Evolutionary conservation across 805 yeast species (phyloP), one percentile per base, ranked within the genome.

Genomic region (Blastobotrys peoriensis): DNA sequence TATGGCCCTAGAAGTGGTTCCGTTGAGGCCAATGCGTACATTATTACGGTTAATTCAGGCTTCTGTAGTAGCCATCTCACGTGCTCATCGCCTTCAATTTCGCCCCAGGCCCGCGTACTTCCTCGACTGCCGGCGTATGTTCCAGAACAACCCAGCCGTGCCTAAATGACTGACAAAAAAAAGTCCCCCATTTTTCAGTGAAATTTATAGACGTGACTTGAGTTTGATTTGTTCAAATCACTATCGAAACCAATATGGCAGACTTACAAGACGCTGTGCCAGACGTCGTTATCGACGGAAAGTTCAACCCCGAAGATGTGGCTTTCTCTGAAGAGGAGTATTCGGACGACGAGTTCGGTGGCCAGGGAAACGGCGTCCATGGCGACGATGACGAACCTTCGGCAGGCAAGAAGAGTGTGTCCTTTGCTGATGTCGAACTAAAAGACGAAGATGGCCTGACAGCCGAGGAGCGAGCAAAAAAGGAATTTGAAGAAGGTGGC

Each of bases 401-500:
- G 20, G 57, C 54, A 18, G 51, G 45, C n/a, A 63, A 56, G 20
- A 89, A 89, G 67, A 71, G 81, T 23, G 98, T 91, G 40, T 77
- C 93, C 3, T 89, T 89, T 64, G 88, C 88, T 33, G 81, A 76
- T 25, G 64, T 81, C 25, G 86, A 81, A 41, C 64, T 62, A 20
- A 74, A 65, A 22, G 79, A 71, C 46, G 86, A 79, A 52, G 78
- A 74, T 49, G 83, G 74, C 40, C 70, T 71, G 43, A 65, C 66
- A 33, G 86, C 79, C 48, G 95, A 83, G 61, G 95, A 84, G 65
- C 77, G 75, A 49, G 81, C 87, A 59, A 74, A 75, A 59, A 75
- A 79, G 61, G 97, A 91, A 65, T 89, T 93, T 58, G 94, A 86
- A 74, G 98, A 87, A 67, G 96, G 98, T 65, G 98, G 98, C 48